Conservation (phyloP, 495 filamentous ascomycete species). For the Talaromyces trachyspermus region DNA sequence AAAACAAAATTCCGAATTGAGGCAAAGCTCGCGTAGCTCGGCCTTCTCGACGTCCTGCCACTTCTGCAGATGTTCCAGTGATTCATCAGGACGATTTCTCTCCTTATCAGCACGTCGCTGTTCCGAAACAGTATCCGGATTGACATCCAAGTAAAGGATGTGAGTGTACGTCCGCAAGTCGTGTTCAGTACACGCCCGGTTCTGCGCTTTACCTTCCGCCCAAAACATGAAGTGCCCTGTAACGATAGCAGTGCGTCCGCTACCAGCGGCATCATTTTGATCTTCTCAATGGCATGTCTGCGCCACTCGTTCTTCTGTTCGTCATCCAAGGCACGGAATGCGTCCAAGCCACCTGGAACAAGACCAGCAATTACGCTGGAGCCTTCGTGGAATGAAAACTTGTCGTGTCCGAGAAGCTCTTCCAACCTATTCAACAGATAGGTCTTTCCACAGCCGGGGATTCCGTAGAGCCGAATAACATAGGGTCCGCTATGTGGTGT, state of each 20-base stretch:
- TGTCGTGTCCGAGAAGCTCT: constrained; percentile 22
- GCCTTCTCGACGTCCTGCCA: constrained; percentile 49
- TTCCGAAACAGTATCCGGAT: constrained; percentile 23
- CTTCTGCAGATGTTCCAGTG: constrained; percentile 32
- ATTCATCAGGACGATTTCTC: constrained; percentile 27
- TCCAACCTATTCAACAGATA: constrained; percentile 39
- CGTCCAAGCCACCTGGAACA: constrained; percentile 42
- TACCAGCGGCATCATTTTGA: constrained; percentile 31
- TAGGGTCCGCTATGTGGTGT: background rate
- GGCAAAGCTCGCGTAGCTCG: constrained; percentile 42
- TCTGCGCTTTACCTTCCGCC: constrained; percentile 24
- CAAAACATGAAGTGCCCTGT: constrained; percentile 58
- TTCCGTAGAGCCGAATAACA: constrained; percentile 53
- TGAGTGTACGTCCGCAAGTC: constrained; percentile 53
- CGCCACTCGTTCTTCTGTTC: constrained; percentile 35
- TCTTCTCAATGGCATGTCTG: constrained; percentile 40
- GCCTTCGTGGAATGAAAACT: constrained; percentile 48
- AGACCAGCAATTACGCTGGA: constrained; percentile 41
- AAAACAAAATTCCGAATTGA: constrained; percentile 43
- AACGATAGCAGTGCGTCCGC: constrained; percentile 40
- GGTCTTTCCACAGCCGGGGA: constrained; percentile 56
- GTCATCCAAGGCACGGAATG: constrained; percentile 39
- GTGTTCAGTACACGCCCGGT: constrained; percentile 32
- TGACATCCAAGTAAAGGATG: constrained; percentile 52
- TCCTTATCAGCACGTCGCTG: constrained; percentile 33